Evolutionary conservation across 2,329 filamentous ascomycete genomes (phyloP).

Genomic region (Pseudogymnoascus sp.): DNA sequence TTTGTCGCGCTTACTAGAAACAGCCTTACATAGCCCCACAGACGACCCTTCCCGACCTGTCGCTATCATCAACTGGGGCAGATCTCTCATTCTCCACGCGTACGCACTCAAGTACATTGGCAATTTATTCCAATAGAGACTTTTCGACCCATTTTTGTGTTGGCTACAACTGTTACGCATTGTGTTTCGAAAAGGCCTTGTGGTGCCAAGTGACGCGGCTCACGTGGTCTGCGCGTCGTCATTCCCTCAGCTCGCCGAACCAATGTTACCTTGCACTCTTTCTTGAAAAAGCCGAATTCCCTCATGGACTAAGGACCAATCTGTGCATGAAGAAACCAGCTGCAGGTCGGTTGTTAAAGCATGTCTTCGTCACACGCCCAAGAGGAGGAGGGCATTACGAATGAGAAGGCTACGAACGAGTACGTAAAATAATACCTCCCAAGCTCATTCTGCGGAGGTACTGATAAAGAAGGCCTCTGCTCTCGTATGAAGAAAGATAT

Average conservation of each 20-base stretch:
- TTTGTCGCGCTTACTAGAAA: background rate
- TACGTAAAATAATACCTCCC: background rate
- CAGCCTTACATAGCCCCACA: background rate
- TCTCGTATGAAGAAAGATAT: background rate
- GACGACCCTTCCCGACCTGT: background rate
- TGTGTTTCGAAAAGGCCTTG: background rate
- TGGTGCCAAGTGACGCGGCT: background rate
- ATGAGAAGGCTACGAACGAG: conserved; percentile 5
- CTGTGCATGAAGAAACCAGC: background rate
- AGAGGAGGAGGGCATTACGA: background rate
- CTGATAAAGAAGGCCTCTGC: background rate
- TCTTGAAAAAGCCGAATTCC: background rate
- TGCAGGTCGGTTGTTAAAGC: background rate
- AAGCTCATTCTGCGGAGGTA: background rate
- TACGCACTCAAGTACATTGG: background rate
- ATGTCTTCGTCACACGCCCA: background rate
- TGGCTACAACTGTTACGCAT: background rate
- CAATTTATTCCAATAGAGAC: background rate
- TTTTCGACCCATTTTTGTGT: background rate
- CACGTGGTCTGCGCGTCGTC: conserved; percentile 1
- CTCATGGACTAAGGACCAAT: background rate
- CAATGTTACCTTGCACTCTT: background rate
- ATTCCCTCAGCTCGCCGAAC: background rate
- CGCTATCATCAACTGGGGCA: background rate
- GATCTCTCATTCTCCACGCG: background rate